These are phyloP conservation scores for Pittosporum tobira DNA, from an alignment of 129 eudicot genomes.

Conservation along the genomic window DNA sequence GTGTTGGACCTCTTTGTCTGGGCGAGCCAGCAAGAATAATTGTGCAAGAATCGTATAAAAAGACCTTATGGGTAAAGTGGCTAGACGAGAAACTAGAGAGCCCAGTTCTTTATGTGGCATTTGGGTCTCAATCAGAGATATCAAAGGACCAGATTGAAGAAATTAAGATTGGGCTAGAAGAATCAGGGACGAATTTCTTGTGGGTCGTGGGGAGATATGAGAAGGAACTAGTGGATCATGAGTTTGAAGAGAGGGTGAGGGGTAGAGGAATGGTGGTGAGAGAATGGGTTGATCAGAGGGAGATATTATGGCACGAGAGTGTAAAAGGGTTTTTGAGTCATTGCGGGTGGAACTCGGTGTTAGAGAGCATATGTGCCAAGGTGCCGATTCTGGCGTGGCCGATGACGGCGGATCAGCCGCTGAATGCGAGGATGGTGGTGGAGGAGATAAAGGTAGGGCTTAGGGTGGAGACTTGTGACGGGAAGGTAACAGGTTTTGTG, in stretches of 20 bases:
- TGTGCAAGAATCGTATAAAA: no score
- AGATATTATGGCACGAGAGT: slow-evolving; percentile 38
- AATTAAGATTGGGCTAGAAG: slow-evolving; percentile 42
- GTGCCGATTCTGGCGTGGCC: slow-evolving; percentile 88
- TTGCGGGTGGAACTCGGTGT: no score
- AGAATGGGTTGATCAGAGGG: slow-evolving; percentile 61
- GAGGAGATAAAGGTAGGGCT: slow-evolving; percentile 58
- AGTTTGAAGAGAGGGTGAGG: slow-evolving; percentile 35
- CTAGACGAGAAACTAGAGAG: slow-evolving; percentile 35
- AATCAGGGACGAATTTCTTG: slow-evolving; percentile 31
- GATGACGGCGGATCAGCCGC: slow-evolving; percentile 64
- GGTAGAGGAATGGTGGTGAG: slow-evolving; percentile 48
- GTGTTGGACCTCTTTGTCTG: slow-evolving; percentile 40
- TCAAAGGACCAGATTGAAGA: slow-evolving; percentile 31
- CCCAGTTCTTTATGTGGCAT: slow-evolving; percentile 48
- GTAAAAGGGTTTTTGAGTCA: slow-evolving; percentile 62
- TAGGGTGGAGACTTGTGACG: slow-evolving; percentile 41
- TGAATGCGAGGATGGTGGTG: slow-evolving; percentile 59
- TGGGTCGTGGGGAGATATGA: slow-evolving; percentile 62
- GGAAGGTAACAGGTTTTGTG: slow-evolving; percentile 51
- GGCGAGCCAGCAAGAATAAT: neutral
- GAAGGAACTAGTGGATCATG: slow-evolving; percentile 27
- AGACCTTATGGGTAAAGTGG: slow-evolving; percentile 40
- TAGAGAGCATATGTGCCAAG: slow-evolving; percentile 62
- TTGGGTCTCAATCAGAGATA: slow-evolving; percentile 58